Conservation (phyloP, 768 basidiomycete species). For the Suillus subalutaceus region DNA sequence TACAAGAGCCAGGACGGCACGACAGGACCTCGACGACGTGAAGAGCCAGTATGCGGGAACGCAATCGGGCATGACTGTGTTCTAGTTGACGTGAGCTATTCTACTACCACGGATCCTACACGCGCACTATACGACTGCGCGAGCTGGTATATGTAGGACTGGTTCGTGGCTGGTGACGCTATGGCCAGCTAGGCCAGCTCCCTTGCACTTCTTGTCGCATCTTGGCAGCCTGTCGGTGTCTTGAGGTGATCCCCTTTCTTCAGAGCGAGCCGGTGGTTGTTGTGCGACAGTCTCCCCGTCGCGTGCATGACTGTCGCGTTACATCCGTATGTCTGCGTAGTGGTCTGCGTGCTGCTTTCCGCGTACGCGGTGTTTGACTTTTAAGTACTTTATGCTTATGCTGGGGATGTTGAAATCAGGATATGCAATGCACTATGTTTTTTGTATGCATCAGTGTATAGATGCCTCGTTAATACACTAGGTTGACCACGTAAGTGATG, state of each 20-base stretch:
- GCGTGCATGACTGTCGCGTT: neutral
- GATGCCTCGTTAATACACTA: neutral
- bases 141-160: neutral
- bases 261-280: neutral
- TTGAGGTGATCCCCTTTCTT: slow-evolving; percentile 7
- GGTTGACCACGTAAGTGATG: neutral
- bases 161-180: neutral
- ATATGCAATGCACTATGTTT: neutral
- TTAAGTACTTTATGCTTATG: slow-evolving; percentile 3
- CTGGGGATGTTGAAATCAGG: neutral
- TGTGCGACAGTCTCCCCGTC: neutral
- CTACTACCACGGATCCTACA: neutral
- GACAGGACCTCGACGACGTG: slow-evolving; percentile 80
- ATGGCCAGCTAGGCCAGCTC: slow-evolving; percentile 2
- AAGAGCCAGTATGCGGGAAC: slow-evolving; percentile 88
- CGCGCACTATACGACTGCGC: neutral
- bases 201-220: slow-evolving; percentile 21
- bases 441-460: neutral
- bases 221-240: slow-evolving; percentile 13
- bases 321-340: neutral
- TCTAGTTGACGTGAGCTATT: slow-evolving; percentile 44
- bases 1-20: slow-evolving; percentile 92
- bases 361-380: neutral
- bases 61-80: slow-evolving; percentile 84
- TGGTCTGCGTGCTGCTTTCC: neutral